Evolutionary conservation across 768 basidiomycete genomes (phyloP), one percentile per base, ranked within the genome.

Genomic region (Cystobasidium tubakii): DNA sequence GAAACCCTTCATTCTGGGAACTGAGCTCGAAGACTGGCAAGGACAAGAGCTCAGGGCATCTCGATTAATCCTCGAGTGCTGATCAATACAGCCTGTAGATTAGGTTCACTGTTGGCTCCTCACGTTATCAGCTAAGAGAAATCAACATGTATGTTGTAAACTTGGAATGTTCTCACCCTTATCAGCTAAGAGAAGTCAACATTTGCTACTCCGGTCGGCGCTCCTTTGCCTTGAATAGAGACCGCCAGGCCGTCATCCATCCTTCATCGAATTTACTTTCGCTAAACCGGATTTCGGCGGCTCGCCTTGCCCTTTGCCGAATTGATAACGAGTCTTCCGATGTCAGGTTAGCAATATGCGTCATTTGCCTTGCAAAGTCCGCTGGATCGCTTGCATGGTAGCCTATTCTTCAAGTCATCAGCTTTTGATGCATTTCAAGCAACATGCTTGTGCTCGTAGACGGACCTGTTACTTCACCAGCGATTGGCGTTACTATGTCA

Each of bases 401-500:
- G n/a, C 74, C 73, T 74, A 42, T 23, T 4, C 25, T 50, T 25
- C 25, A 15, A 34, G 15, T n/a, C 34, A 36, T 60, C 15, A 39
- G 29, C 39, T 21, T 17, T 10, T 42, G 23, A 42, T 19, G 21
- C 0, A 27, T 7, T 29, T 39, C 39, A 15, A 7, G 23, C 36
- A 39, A 27, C 33, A 43, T 34, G 43, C n/a, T n/a, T n/a, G n/a
- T n/a, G n/a, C n/a, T n/a, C n/a, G n/a, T 17, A 13, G 39, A 46
- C 73, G 1, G 19, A 67, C 94, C 94, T 85, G 81, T 80, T 0
- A 76, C 76, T 78, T 88, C 81, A 42, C 87, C 87, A 6, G 88
- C 81, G 79, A 86, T 86, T 0, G 92, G 91, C 1, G 92, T 87
- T 57, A 97, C 87, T 72, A 99, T 97, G 80, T 98, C 96, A 71